Evolutionary conservation across 2,329 filamentous ascomycete species (phyloP).

Genomic region (Xylariaceae sp.): DNA sequence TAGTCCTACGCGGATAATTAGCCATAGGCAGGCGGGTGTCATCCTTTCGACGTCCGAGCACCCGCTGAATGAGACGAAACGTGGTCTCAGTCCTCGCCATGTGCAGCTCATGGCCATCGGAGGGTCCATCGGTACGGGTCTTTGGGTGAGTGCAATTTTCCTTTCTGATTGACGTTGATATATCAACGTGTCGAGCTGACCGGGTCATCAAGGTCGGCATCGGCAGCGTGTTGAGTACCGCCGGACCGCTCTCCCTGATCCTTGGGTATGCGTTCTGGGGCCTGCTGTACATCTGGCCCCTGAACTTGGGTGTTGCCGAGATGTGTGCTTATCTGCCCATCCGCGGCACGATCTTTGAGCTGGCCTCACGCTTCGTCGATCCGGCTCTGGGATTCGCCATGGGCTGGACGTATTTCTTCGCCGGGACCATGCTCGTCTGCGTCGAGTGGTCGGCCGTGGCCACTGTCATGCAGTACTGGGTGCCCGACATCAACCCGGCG

Average conservation of each 20-base stretch:
- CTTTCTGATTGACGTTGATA: not conserved
- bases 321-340: slow-evolving; percentile 57
- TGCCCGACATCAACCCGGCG: slow-evolving; percentile 45
- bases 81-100: slow-evolving; percentile 41
- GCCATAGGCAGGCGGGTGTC: slow-evolving; percentile 6
- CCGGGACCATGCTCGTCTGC: slow-evolving; percentile 49
- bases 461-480: slow-evolving; percentile 50
- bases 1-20: slow-evolving; percentile 1
- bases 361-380: slow-evolving; percentile 55
- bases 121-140: slow-evolving; percentile 49
- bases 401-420: slow-evolving; percentile 56
- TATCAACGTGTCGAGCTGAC: not conserved
- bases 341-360: slow-evolving; percentile 54
- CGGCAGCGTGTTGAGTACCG: slow-evolving; percentile 45
- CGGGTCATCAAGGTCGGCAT: slow-evolving; percentile 41
- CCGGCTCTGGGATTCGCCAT: slow-evolving; percentile 50
- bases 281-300: slow-evolving; percentile 47
- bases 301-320: slow-evolving; percentile 54
- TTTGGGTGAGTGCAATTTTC: slow-evolving; percentile 39
- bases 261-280: slow-evolving; percentile 51
- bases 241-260: slow-evolving; percentile 48
- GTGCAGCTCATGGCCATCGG: slow-evolving; percentile 55
- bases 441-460: slow-evolving; percentile 49
- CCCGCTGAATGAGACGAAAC: slow-evolving; percentile 25
- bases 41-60: not conserved